Evolutionary conservation across 2,329 filamentous ascomycete genomes (phyloP).

Genomic region (Cytospora schulzeri): DNA sequence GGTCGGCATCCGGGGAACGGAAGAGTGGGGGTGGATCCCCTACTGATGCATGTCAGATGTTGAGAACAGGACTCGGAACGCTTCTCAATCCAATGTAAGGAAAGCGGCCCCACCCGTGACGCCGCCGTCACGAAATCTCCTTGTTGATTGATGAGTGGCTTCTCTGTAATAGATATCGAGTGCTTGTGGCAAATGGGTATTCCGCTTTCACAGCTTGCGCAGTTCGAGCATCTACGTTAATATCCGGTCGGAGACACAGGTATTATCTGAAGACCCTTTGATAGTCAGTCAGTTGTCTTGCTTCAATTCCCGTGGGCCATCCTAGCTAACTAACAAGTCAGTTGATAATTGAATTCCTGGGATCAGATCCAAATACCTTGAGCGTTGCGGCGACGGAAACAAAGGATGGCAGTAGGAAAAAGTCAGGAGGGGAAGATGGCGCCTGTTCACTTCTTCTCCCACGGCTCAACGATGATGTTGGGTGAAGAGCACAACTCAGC

Average conservation of each 20-base stretch:
- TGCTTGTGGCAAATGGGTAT: neutral
- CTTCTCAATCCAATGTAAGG: neutral
- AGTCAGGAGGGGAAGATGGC: conserved; percentile 36
- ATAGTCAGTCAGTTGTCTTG: neutral
- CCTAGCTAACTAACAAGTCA: too few species aligned
- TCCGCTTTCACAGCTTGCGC: neutral
- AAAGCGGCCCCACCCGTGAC: neutral
- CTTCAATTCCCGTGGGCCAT: too few species aligned
- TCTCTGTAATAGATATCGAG: too few species aligned
- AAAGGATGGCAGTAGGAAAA: conserved; percentile 17
- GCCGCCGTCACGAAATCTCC: neutral
- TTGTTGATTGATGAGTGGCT: neutral
- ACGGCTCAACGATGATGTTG: conserved; percentile 74
- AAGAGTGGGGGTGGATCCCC: conserved; percentile 20
- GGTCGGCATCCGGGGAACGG: conserved; percentile 11
- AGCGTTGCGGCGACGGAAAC: neutral
- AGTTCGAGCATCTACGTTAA: neutral
- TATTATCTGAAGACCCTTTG: neutral
- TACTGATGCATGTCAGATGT: neutral
- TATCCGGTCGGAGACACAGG: neutral
- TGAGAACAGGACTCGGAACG: neutral
- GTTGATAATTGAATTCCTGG: too few species aligned
- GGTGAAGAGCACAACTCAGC: conserved; percentile 64
- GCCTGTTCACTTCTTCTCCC: conserved; percentile 68
- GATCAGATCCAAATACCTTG: neutral